phyloP scores from a whole-genome alignment of 257 asterid genomes.

The Gentiana straminea region DNA sequence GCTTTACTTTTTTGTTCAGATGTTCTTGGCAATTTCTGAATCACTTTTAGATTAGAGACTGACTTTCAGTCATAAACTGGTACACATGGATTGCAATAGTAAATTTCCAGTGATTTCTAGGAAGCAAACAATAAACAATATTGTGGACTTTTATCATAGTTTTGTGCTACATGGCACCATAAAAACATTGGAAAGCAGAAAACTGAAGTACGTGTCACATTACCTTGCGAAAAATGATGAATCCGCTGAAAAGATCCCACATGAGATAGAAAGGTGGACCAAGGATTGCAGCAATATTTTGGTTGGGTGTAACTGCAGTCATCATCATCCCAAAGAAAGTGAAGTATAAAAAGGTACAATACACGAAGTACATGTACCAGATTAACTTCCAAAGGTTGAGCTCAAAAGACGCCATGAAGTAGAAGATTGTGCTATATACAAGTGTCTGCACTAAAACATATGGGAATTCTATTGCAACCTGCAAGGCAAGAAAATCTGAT shows the following conservation, averaged over 20 bases:
- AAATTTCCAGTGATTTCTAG: too few relatives aligned
- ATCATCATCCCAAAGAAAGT: constrained; percentile 95
- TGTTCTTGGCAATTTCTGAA: too few relatives aligned
- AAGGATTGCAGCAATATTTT: constrained; percentile 70
- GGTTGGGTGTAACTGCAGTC: constrained; percentile 84
- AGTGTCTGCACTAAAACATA: constrained; percentile 62
- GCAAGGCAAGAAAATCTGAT: constrained; percentile 5
- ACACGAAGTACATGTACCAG: constrained; percentile 66
- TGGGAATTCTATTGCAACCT: constrained; percentile 81
- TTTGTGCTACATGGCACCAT: not conserved
- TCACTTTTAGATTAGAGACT: too few relatives aligned
- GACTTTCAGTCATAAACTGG: too few relatives aligned
- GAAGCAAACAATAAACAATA: not conserved
- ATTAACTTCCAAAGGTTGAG: constrained; percentile 44
- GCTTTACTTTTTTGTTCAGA: too few relatives aligned
- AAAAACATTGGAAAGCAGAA: not conserved
- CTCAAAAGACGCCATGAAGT: constrained; percentile 68
- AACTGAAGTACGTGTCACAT: not conserved
- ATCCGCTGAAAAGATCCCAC: constrained; percentile 95
- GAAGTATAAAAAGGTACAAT: constrained; percentile 71
- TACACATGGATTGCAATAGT: too few relatives aligned
- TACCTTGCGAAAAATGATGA: constrained; percentile 87
- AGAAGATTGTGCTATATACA: constrained; percentile 58
- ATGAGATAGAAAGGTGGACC: constrained; percentile 89
- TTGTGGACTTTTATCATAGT: too few relatives aligned